Base-by-base conservation (phyloP, 169 alveolate species). In the Neospora caninum region DNA sequence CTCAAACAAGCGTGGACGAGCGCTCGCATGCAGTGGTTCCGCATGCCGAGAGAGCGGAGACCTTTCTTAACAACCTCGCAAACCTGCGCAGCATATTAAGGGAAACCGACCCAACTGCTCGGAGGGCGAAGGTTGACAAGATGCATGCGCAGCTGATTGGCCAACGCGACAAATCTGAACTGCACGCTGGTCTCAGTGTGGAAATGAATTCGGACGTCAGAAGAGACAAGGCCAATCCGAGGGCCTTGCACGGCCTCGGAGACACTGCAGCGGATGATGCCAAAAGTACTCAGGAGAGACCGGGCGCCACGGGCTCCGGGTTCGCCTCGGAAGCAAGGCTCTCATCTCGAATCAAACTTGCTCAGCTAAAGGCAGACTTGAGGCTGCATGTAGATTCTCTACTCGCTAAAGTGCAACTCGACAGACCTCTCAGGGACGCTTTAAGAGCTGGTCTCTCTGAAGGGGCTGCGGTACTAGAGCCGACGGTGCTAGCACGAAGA, bases 361-460 rank as follows among this genome's bases (percentile, higher is more conserved):
- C 49, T 34, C 27, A 78, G 43, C 87, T 78, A 25, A 78, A 78
- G 45, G 87, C 87, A 22, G 87, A 78, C 45, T 34, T 78, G 87
- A 78, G 45, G 25, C 87, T 25, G 34, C 87, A 78, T 34, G 25
- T 78, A 25, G 87, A 78, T 39, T 38, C 41, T 9, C 87, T 78
- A 20, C 87, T 78, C 0, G 29, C 53, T 16, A 22, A 78, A 25
- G 87, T 78, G 20, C 87, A 34, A 45, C 4, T 78, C 7, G 87
- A 78, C 41, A 39, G 31, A 20, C 87, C 87, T 78, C 45, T 78
- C 18, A 27, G 43, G 45, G 45, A 78, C 31, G 87, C 87, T 34
- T 45, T 78, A 78, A 78, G 34, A 0, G 53, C 45, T 38, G 87
- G 87, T 22, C 41, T 78, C 20, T 78, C 45, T 38, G 87, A 78